Evolutionary conservation across 2,329 filamentous ascomycete species (phyloP).

Genomic region (Daldinia sp.): DNA sequence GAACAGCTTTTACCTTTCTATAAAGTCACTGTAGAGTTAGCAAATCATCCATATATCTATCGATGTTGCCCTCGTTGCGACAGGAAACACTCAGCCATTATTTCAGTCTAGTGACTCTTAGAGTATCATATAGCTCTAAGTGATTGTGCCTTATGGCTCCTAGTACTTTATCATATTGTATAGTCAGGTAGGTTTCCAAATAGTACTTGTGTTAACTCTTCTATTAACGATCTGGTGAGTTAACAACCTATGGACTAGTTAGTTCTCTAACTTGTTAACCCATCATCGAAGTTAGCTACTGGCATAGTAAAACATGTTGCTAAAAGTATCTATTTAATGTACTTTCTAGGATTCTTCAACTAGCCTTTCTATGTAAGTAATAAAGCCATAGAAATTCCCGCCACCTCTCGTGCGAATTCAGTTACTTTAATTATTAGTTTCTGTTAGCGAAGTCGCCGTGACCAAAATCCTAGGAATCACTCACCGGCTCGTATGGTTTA

Average conservation of each 20-base stretch:
- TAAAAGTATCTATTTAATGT: neutral
- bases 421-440: neutral
- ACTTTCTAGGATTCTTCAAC: too few relatives aligned
- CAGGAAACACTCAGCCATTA: too few relatives aligned
- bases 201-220: too few relatives aligned
- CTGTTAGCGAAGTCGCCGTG: neutral
- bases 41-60: neutral
- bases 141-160: too few relatives aligned
- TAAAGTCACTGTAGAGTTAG: neutral
- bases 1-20: neutral
- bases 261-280: too few relatives aligned
- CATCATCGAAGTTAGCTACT: too few relatives aligned
- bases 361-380: neutral
- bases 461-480: conserved; percentile 6
- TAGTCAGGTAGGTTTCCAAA: too few relatives aligned
- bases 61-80: too few relatives aligned
- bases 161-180: too few relatives aligned
- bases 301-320: too few relatives aligned
- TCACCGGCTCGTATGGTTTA: conserved; percentile 53
- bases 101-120: too few relatives aligned
- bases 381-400: neutral
- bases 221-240: neutral
- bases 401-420: neutral
- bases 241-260: neutral
- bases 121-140: too few relatives aligned